Evolutionary conservation across 331 rosid species (phyloP).

Genomic region (Cucumis variabilis): DNA sequence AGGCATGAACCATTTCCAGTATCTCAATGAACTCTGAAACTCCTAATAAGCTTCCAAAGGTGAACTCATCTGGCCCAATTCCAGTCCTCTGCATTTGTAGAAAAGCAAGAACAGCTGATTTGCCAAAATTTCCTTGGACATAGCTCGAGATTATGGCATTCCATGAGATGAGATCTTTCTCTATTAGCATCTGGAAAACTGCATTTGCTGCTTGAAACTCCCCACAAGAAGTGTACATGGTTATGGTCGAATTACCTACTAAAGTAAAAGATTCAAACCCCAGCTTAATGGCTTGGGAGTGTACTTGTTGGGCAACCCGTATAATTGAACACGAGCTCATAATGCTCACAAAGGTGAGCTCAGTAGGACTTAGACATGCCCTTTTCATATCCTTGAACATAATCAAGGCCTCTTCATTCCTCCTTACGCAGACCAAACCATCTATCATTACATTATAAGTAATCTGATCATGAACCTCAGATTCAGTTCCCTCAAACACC

Average conservation of each 20-base stretch:
- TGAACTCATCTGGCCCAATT: conserved; percentile 69
- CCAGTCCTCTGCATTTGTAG: conserved; percentile 59
- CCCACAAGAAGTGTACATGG: conserved; percentile 74
- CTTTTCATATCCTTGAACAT: conserved; percentile 65
- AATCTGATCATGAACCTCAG: conserved; percentile 50
- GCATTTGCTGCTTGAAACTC: conserved; percentile 52
- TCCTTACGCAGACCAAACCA: conserved; percentile 60
- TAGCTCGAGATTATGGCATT: conserved; percentile 67
- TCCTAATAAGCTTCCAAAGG: conserved; percentile 74
- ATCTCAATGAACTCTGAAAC: conserved; percentile 45
- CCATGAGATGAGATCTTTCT: conserved; percentile 78
- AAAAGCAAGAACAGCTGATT: conserved; percentile 53
- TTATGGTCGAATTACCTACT: conserved; percentile 71
- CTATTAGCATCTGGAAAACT: conserved; percentile 59
- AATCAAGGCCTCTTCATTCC: conserved; percentile 57
- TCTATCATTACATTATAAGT: conserved; percentile 80
- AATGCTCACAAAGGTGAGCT: conserved; percentile 75
- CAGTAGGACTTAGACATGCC: conserved; percentile 52
- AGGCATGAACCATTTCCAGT: conserved; percentile 62
- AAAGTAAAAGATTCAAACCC: conserved; percentile 60
- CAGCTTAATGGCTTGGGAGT: conserved; percentile 58
- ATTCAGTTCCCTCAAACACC: conserved; percentile 61
- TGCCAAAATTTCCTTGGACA: conserved; percentile 49
- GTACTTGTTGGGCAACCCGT: conserved; percentile 59
- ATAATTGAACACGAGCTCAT: conserved; percentile 64